Conservation (phyloP, 768 basidiomycete genomes). For the Cystobasidium tubakii region DNA sequence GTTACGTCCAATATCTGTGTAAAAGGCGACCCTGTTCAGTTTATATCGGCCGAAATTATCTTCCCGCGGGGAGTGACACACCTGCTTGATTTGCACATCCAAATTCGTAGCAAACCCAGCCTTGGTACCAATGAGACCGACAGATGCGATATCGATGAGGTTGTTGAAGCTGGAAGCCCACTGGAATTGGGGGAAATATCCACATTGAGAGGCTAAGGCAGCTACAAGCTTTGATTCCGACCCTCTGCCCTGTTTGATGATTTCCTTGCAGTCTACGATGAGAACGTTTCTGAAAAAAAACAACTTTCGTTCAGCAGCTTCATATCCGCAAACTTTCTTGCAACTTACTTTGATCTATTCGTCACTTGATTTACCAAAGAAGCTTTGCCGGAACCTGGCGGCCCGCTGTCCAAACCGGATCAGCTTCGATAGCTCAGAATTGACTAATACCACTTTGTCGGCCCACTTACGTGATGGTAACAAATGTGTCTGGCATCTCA, state of each 20-base stretch:
- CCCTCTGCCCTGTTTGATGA: conserved; percentile 56
- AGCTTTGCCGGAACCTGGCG: conserved; percentile 51
- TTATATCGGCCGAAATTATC: too few species aligned
- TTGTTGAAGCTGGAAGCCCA: conserved; percentile 48
- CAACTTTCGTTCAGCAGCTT: neutral
- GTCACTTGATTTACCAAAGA: conserved; percentile 49
- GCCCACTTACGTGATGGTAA: conserved; percentile 46
- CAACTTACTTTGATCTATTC: conserved; percentile 44
- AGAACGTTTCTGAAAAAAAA: conserved; percentile 58
- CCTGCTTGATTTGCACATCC: conserved; percentile 70
- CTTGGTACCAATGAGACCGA: conserved; percentile 94
- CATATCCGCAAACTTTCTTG: too few species aligned
- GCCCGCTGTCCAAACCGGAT: too few species aligned
- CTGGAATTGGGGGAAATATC: conserved; percentile 62
- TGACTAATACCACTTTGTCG: too few species aligned
- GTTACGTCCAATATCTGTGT: conserved; percentile 67
- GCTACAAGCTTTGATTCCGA: conserved; percentile 45
- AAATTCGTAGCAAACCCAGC: conserved; percentile 77
- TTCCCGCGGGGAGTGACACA: too few species aligned
- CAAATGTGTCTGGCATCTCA: conserved; percentile 55
- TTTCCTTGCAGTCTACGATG: conserved; percentile 73
- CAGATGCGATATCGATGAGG: conserved; percentile 81
- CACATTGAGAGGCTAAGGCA: conserved; percentile 56
- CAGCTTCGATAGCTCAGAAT: too few species aligned
- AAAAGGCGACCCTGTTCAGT: too few species aligned